Evolutionary conservation across 106 monocot species (phyloP).

Genomic region (Posidonia australis): DNA sequence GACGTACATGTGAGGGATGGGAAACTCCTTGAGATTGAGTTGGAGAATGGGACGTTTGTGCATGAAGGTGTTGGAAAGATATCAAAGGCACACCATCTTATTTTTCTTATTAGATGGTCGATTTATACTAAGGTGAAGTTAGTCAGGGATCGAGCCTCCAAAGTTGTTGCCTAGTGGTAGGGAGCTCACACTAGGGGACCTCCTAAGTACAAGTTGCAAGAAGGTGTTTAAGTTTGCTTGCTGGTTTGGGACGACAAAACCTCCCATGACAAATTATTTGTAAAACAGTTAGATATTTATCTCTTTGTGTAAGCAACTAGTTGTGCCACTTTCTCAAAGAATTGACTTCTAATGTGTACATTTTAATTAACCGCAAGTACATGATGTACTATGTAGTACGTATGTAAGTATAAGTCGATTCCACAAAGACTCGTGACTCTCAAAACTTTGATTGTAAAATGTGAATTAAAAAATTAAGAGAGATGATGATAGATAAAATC

Average conservation of each 20-base stretch:
- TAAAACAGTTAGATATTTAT: constrained; percentile 27
- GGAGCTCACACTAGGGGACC: constrained; percentile 35
- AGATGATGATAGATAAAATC: no score
- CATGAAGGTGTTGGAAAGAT: constrained; percentile 70
- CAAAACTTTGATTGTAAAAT: no score
- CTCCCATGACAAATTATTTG: constrained; percentile 34
- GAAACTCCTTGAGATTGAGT: constrained; percentile 31
- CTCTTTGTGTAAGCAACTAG: background rate
- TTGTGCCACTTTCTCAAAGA: no score
- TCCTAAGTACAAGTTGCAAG: constrained; percentile 70
- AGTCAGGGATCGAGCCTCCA: constrained; percentile 34
- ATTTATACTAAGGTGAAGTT: constrained; percentile 40
- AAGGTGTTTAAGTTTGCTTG: constrained; percentile 54
- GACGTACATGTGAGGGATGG: constrained; percentile 74
- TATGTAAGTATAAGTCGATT: no score
- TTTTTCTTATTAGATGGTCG: constrained; percentile 70
- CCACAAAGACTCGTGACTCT: no score
- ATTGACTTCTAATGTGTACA: no score
- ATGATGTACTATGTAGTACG: no score
- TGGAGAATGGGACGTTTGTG: constrained; percentile 37
- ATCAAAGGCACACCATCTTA: constrained; percentile 58
- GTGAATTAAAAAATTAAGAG: no score
- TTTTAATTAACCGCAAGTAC: no score
- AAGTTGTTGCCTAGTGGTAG: constrained; percentile 10
- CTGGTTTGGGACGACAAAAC: constrained; percentile 81